These are phyloP conservation scores for Globisporangium orthogonon DNA, from an alignment of 352 stramenopile species.

Conservation along the genomic window DNA sequence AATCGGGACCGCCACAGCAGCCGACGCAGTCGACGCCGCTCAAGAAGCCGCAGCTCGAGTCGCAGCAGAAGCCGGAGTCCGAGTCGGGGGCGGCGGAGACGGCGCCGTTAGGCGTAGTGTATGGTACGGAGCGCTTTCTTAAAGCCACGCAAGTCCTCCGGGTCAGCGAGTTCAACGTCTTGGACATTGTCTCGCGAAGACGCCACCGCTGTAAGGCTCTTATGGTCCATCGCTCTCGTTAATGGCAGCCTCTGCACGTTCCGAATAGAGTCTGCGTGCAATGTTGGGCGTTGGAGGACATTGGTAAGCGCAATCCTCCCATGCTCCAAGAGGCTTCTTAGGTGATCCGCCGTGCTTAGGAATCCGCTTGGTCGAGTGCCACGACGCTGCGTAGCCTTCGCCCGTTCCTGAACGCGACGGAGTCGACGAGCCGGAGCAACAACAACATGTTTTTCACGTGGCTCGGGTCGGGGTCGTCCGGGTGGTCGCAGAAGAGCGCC, in stretches of 20 bases:
- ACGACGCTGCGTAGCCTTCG: constrained; percentile 11
- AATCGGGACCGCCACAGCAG: constrained; percentile 23
- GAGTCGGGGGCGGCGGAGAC: constrained; percentile 35
- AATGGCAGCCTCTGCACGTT: too few relatives aligned
- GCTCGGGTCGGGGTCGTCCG: constrained; percentile 16
- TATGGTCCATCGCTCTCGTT: too few relatives aligned
- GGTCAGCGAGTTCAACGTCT: too few relatives aligned
- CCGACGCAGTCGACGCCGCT: constrained; percentile 26
- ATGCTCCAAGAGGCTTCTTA: too few relatives aligned
- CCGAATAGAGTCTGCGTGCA: too few relatives aligned
- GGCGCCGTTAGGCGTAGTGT: constrained; percentile 15
- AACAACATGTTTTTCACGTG: constrained; percentile 34
- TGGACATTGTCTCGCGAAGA: too few relatives aligned
- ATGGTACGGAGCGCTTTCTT: too few relatives aligned
- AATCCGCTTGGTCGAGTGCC: background rate
- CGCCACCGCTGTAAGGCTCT: too few relatives aligned
- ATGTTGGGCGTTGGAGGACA: too few relatives aligned
- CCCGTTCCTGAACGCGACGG: constrained; percentile 22
- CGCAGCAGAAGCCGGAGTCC: constrained; percentile 24
- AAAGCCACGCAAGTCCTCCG: too few relatives aligned
- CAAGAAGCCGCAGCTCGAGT: constrained; percentile 16
- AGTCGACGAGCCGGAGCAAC: constrained; percentile 43
- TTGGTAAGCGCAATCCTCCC: too few relatives aligned
- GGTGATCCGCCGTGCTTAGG: too few relatives aligned
- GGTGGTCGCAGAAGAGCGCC: constrained; percentile 28